Evolutionary conservation across 2,329 filamentous ascomycete genomes (phyloP).

Genomic region (Ophiobolus disseminans): DNA sequence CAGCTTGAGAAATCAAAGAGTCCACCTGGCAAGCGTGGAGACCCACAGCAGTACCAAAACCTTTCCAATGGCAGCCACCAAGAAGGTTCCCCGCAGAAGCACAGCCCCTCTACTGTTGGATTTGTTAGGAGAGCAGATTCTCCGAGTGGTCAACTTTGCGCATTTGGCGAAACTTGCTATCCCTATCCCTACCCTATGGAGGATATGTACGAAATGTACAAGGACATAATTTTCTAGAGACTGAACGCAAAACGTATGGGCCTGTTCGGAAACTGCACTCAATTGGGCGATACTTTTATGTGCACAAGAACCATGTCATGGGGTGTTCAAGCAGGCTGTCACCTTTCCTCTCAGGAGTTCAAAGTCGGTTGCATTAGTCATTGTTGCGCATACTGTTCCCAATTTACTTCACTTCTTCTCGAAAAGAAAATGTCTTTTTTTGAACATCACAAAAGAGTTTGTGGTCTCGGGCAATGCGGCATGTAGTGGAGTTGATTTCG

Average conservation of each 20-base stretch:
- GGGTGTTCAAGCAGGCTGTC: too few relatives aligned
- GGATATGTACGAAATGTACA: slow-evolving; percentile 6
- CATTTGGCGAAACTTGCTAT: slow-evolving; percentile 5
- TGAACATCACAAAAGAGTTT: too few relatives aligned
- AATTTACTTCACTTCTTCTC: too few relatives aligned
- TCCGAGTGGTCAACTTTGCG: slow-evolving; percentile 2
- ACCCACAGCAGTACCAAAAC: slow-evolving; percentile 4
- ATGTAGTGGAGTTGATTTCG: too few relatives aligned
- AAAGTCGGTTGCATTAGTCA: too few relatives aligned
- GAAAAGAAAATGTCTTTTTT: too few relatives aligned
- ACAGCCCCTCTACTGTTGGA: slow-evolving; percentile 4
- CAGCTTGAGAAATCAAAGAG: slow-evolving; percentile 5
- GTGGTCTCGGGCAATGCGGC: too few relatives aligned
- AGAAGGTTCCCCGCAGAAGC: slow-evolving; percentile 2
- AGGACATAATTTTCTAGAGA: background rate
- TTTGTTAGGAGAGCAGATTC: slow-evolving; percentile 10
- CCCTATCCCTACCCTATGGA: slow-evolving; percentile 12
- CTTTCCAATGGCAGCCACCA: slow-evolving; percentile 1
- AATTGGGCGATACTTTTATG: too few relatives aligned
- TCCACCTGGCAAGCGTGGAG: background rate
- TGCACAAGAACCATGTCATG: too few relatives aligned
- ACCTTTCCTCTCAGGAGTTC: too few relatives aligned
- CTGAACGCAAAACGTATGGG: background rate
- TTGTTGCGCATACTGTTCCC: too few relatives aligned
- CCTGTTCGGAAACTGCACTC: too few relatives aligned